These are phyloP conservation scores for Monosporascus sp. DNA, from an alignment of 2,329 filamentous ascomycete genomes.

Conservation along the genomic window DNA sequence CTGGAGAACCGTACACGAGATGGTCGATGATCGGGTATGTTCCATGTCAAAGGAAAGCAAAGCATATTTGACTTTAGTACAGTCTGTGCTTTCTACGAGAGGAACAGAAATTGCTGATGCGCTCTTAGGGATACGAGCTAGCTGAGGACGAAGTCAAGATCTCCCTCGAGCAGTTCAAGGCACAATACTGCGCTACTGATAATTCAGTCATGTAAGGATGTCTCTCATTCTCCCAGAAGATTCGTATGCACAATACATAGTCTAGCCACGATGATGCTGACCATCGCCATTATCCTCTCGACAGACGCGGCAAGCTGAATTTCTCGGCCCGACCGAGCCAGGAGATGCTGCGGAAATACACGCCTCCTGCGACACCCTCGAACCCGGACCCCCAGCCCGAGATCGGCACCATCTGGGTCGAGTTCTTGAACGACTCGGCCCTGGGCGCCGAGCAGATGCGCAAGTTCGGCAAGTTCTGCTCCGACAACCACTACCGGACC, in stretches of 20 bases:
- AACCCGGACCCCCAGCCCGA: slow-evolving; percentile 67
- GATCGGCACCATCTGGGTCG: slow-evolving; percentile 86
- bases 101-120: slow-evolving; percentile 14
- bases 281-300: neutral
- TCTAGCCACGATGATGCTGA: neutral
- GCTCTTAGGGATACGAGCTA: slow-evolving; percentile 79
- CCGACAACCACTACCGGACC: slow-evolving; percentile 74
- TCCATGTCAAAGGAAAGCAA: slow-evolving; percentile 4
- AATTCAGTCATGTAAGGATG: slow-evolving; percentile 70
- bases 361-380: slow-evolving; percentile 60
- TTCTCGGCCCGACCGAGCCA: slow-evolving; percentile 83
- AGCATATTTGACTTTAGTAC: too few species aligned
- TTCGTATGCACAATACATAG: neutral
- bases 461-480: slow-evolving; percentile 77
- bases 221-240: neutral
- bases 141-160: slow-evolving; percentile 85
- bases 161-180: slow-evolving; percentile 73
- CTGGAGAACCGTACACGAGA: slow-evolving; percentile 89
- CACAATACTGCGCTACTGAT: slow-evolving; percentile 64
- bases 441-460: slow-evolving; percentile 93
- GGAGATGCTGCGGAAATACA: slow-evolving; percentile 80
- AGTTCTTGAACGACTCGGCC: slow-evolving; percentile 73
- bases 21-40: slow-evolving; percentile 83
- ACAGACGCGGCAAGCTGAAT: slow-evolving; percentile 75
- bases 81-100: neutral